Evolutionary conservation across 2,329 filamentous ascomycete species (phyloP), one percentile per base, ranked within the genome.

Genomic region (Clarireedia monteithiana): DNA sequence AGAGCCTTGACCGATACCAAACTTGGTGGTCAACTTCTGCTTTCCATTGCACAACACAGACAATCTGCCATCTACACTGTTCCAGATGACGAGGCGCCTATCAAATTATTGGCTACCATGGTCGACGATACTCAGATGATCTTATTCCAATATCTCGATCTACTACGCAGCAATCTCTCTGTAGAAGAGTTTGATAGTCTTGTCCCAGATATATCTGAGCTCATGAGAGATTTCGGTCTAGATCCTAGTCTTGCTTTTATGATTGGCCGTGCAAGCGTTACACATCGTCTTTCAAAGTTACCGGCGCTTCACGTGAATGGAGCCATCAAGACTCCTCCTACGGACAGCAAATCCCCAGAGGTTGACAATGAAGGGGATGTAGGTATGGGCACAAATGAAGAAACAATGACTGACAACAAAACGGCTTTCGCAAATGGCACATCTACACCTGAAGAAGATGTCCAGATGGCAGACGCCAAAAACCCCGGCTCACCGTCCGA

Each of bases 81-180:
- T 1, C 80, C 86, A 6, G 83, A 90, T 38, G 77, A 79, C 24
- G 82, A 87, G 57, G 85, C 88, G 0, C 91, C 95, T 59, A 84
- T 96, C 68, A 99, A 99, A 70, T 85, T 91, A 45, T 74, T 97
- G 12, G 88, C 89, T 2, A 90, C 90, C 51, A 85, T 96, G 62
- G 81, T 95, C 52, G 94, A 99, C 68, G 91, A 96, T 68, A 86
- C 95, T 20, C 89, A 96, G 63, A 83, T 88, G 58, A 86, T 91
- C 7, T 78, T 97, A 24, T 81, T 84, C 24, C 91, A 96, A 66
- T 99, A 95, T 67, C 78, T 97, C 17, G 94, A 97, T 65, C 80
- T 96, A 6, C 78, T 99, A 34, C 87, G 88, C 67, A 88, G 83
- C 68, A 95, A 91, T 66, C 73, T 96, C 30, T 78, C 85, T 0